A percentile compares a stretch with the other conserved stretches of the same genome.
These are phyloP conservation scores for Rhipidocladum racemiflorum DNA, from an alignment of 176 grass and related monocot species.

Conservation along the genomic window DNA sequence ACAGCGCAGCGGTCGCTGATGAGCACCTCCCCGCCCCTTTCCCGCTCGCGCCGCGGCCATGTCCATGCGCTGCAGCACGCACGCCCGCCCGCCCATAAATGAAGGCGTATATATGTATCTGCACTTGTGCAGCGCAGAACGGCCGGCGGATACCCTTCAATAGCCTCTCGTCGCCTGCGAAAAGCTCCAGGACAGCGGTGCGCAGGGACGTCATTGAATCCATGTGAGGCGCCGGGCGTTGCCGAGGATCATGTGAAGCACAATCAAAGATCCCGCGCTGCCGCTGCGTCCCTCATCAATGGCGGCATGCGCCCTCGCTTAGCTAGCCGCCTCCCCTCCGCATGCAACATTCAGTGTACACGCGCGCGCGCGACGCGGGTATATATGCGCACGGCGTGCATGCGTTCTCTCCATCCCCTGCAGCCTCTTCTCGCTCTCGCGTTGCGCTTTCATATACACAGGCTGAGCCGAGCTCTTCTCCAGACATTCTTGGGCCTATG, in stretches of 20 bases:
- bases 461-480: neutral
- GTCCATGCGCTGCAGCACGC: neutral
- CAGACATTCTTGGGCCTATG: slow-evolving; percentile 5
- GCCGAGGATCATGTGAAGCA: slow-evolving; percentile 83
- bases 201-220: slow-evolving; percentile 52
- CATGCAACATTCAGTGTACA: too few relatives aligned
- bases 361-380: neutral
- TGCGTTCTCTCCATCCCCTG: neutral
- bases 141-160: slow-evolving; percentile 18
- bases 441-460: neutral
- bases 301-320: neutral
- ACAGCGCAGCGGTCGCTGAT: neutral
- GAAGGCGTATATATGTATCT: neutral
- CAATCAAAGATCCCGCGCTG: slow-evolving; percentile 54
- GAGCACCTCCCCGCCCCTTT: too few relatives aligned
- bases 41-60: neutral
- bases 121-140: neutral
- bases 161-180: neutral
- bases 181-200: slow-evolving; percentile 5
- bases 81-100: neutral
- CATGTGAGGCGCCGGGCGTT: slow-evolving; percentile 45
- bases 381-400: neutral
- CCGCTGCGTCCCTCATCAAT: slow-evolving; percentile 47
- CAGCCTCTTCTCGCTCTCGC: neutral
- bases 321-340: neutral